Base-by-base conservation (phyloP, 106 monocot species). In the Dioscorea alata region DNA sequence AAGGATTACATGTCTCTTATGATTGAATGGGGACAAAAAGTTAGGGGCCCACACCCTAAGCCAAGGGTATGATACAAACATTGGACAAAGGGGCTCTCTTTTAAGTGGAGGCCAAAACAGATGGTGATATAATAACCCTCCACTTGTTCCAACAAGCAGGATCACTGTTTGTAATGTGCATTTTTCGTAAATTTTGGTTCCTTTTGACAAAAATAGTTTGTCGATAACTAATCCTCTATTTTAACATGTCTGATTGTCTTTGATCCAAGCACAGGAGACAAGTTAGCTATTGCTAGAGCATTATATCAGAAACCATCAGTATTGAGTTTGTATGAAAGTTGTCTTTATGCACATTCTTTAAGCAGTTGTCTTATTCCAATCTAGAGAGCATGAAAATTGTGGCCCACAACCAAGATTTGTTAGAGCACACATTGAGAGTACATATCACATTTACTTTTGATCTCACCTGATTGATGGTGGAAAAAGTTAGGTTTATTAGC, bases 91-190 rank as follows among this genome's bases (percentile, higher is more conserved):
- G 66, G 90, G 94, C 31, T 94, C 90, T 67, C 63, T 76, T 56
- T 59, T 94, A 20, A 94, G 94, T 74, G 90, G 94, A 74, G 90
- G 94, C 21, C 94, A 94, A 80, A 85, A 80, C 56, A 90, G 90
- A 49, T 84, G 94, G 94, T 88, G 60, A 34, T 7, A 34, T 34
- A 34, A 34, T 34, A 4, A 4, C 4, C 34, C 7, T 60, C 28
- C 33, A 20, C 24, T 4, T 34, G 34, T 34, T 34, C 7, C 34
- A 34, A 34, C 34, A 4, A 4, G 3, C 7, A 34, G 34, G 3
- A 34, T 34, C 7, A 34, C 34, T 34, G 4, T 4, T 34, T 34
- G 7, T 34, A 7, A 34, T 34, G 34, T 34, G 3, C 34, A 4
- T 34, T 34, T 34, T 7, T 34, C 34, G 7, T 34, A 34, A 34